These are phyloP conservation scores for Phytopythium oedochilum DNA, from an alignment of 352 stramenopile species.

Conservation along the genomic window DNA sequence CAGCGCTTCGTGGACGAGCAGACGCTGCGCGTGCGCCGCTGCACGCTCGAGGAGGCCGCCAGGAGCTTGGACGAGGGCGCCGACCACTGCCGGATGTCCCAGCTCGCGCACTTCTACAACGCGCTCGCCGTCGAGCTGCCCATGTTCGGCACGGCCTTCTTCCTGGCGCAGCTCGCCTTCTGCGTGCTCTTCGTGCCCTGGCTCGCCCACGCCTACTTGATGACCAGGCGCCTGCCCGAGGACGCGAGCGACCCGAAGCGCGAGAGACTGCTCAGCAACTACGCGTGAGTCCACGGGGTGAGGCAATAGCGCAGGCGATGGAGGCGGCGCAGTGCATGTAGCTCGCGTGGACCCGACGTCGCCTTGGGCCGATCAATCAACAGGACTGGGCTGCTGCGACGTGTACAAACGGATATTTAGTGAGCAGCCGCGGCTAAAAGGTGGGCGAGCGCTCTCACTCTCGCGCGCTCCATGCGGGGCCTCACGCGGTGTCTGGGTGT, in stretches of 20 bases:
- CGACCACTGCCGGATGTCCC: slow-evolving; percentile 64
- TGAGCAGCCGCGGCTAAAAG: neutral
- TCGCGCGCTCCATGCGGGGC: too few relatives aligned
- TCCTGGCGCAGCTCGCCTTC: slow-evolving; percentile 69
- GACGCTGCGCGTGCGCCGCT: slow-evolving; percentile 40
- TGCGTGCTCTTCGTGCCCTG: slow-evolving; percentile 74
- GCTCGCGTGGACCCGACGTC: neutral
- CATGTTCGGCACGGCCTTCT: slow-evolving; percentile 72
- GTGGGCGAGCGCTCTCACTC: too few relatives aligned
- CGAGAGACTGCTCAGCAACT: slow-evolving; percentile 61
- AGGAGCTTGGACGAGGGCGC: slow-evolving; percentile 26
- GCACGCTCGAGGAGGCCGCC: slow-evolving; percentile 65
- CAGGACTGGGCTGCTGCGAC: too few relatives aligned
- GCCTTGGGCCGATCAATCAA: too few relatives aligned
- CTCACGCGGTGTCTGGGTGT: too few relatives aligned
- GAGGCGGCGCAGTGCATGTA: neutral
- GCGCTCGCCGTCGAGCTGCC: slow-evolving; percentile 60
- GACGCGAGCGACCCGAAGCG: slow-evolving; percentile 60
- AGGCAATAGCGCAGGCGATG: neutral
- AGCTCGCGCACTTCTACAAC: slow-evolving; percentile 82
- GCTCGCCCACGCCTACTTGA: slow-evolving; percentile 67
- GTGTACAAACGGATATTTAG: neutral
- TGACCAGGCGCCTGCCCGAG: slow-evolving; percentile 54
- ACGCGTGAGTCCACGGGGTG: slow-evolving; percentile 14
- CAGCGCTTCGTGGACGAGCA: slow-evolving; percentile 50